Base-by-base conservation (phyloP, 2,329 filamentous ascomycete species). In the Fusarium verrucosum region DNA sequence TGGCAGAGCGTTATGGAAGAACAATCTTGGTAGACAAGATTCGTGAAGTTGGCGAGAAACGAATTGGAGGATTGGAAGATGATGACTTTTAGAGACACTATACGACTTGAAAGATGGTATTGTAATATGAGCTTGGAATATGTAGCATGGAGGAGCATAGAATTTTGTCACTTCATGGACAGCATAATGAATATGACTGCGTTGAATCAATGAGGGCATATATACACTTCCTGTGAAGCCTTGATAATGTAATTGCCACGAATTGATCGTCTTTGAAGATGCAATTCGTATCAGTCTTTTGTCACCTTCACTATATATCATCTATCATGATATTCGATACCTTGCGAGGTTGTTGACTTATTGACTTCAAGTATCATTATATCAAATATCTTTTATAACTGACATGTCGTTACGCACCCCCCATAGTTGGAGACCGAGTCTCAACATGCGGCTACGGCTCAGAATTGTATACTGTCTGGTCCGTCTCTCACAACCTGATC, bases 1-100 rank as follows among this genome's bases (percentile, higher is more conserved):
- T 99, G 45, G 95, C 95, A 10, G 87, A 90, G 74, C 83, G 94
- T 69, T 99, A 96, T 79, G 91, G 91, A 10, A 83, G 91, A 60
- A 84, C 85, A 36, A 85, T 97, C 23, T 78, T 99, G 69, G 90
- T 90, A 37, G 92, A 94, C 72, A 98, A 98, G 86, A 98, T 99
- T 73, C 85, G 89, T 47, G 92, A 96, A 74, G 71, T 95, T 70
- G 93, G 89, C 1, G 94, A 97, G 81, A 83, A 82, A 73, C 83
- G 88, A 73, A 78, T 89, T 36, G 82, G 83, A 58, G 87, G 86
- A 10, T 78, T 86, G 74, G 86, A 86, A 19, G 88, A 85, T 17
- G 85, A 85, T 20, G 85, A 87, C 62, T 73, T 71, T 35, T 67
- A 56, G 38, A 22, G 10, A 7, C 16, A 9, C 4, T n/a, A 14